Percentiles rank a stretch among this genome's conserved stretches.
Conservation (phyloP, 2,329 filamentous ascomycete species). For the Chrysoporthe puriensis region DNA sequence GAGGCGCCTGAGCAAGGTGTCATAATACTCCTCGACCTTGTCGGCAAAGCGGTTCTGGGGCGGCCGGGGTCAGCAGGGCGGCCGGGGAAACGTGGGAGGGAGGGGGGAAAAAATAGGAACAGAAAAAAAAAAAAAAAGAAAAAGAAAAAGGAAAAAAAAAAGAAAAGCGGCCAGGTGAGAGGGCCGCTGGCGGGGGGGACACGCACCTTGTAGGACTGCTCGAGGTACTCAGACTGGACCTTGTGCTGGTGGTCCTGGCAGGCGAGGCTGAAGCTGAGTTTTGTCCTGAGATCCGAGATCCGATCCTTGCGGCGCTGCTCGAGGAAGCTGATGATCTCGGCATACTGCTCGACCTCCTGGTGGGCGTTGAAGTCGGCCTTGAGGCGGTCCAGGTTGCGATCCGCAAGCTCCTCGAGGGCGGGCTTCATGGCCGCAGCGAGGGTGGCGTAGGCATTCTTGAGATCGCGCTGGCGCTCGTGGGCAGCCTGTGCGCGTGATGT, state of each 20-base stretch:
- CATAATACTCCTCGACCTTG: conserved; percentile 44
- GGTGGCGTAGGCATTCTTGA: conserved; percentile 67
- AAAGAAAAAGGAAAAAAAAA: not conserved
- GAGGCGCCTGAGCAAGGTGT: conserved; percentile 50
- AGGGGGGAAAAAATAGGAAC: conserved; percentile 5
- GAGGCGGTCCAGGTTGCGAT: conserved; percentile 61
- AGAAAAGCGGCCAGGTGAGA: conserved; percentile 15
- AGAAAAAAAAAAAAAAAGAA: not conserved
- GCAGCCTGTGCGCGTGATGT: conserved; percentile 59
- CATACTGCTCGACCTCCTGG: conserved; percentile 58
- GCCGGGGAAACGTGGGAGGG: not conserved
- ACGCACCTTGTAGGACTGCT: conserved; percentile 33
- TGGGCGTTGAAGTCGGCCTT: conserved; percentile 57
- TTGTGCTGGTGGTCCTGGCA: conserved; percentile 28
- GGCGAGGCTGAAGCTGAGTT: conserved; percentile 28
- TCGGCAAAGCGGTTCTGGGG: conserved; percentile 27
- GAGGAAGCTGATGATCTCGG: conserved; percentile 55
- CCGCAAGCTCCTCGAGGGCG: conserved; percentile 67
- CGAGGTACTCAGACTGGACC: conserved; percentile 19
- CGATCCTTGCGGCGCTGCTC: conserved; percentile 45
- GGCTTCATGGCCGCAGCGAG: conserved; percentile 67
- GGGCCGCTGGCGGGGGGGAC: not conserved
- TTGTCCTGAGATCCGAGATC: conserved; percentile 33
- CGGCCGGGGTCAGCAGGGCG: conserved; percentile 15
- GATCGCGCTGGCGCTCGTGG: conserved; percentile 66